Percentiles rank a stretch among this genome's conserved stretches.
phyloP scores from a whole-genome alignment of 1,284 basidiomycete species.

The Boletus semigastroideus region DNA sequence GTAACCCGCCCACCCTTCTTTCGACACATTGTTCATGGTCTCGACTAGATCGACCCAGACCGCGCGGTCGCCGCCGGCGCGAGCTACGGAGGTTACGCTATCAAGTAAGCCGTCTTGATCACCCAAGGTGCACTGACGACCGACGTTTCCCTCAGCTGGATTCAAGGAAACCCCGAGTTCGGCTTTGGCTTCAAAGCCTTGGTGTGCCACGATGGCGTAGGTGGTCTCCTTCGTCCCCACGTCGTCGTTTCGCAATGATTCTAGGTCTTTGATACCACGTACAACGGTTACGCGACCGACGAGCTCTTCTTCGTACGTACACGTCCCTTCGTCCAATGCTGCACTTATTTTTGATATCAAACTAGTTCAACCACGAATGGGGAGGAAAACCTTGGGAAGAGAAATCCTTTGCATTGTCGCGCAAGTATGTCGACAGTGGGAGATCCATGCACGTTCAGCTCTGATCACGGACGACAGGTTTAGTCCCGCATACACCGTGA shows the following conservation, averaged over 20 bases:
- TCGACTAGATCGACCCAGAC: constrained; percentile 69
- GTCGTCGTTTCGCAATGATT: neutral
- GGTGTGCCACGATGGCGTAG: constrained; percentile 85
- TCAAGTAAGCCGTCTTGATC: constrained; percentile 55
- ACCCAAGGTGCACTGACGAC: constrained; percentile 1
- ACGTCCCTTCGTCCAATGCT: neutral
- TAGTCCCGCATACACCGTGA: constrained; percentile 77
- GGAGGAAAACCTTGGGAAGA: constrained; percentile 76
- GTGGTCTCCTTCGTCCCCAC: constrained; percentile 16
- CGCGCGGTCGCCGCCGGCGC: constrained; percentile 81
- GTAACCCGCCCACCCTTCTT: constrained; percentile 34
- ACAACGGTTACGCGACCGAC: constrained; percentile 80
- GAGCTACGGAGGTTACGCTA: constrained; percentile 81
- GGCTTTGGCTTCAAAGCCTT: constrained; percentile 87
- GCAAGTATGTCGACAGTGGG: constrained; percentile 44
- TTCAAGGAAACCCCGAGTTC: constrained; percentile 88
- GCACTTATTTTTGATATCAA: neutral
- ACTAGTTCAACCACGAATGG: constrained; percentile 81
- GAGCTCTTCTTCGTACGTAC: constrained; percentile 80
- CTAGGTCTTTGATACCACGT: constrained; percentile 68
- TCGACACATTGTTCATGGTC: constrained; percentile 9
- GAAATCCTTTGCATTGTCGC: constrained; percentile 52
- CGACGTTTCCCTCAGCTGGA: constrained; percentile 64
- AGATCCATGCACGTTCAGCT: neutral
- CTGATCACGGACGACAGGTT: constrained; percentile 38